Conservation (phyloP, 768 basidiomycete species). For the Leccinum sublutescens region DNA sequence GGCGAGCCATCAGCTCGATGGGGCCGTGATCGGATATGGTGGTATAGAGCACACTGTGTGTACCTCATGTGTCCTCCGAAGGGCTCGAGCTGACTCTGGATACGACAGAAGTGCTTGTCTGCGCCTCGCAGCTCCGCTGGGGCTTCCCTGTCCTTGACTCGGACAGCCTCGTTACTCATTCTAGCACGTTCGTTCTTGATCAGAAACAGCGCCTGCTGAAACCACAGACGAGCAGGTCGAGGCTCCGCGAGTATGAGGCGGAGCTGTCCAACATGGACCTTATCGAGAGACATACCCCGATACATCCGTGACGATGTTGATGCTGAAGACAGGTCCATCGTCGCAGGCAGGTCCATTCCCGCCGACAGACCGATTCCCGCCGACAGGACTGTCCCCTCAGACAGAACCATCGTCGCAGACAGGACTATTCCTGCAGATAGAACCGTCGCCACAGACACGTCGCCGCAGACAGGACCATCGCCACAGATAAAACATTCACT, state of each 20-base stretch:
- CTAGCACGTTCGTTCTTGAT: slow-evolving; percentile 31
- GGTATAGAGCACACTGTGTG: slow-evolving; percentile 35
- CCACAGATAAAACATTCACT: too few relatives aligned
- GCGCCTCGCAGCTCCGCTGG: slow-evolving; percentile 36
- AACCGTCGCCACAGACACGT: too few relatives aligned
- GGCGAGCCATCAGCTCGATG: slow-evolving; percentile 30
- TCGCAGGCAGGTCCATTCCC: too few relatives aligned
- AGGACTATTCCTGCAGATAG: too few relatives aligned
- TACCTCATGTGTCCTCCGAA: background rate
- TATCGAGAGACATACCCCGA: slow-evolving; percentile 24
- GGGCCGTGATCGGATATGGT: slow-evolving; percentile 32
- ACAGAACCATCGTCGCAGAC: too few relatives aligned
- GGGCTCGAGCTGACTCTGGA: background rate
- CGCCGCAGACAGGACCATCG: too few relatives aligned
- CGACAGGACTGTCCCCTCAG: too few relatives aligned
- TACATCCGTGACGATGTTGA: slow-evolving; percentile 15
- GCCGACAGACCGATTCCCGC: too few relatives aligned
- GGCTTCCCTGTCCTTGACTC: slow-evolving; percentile 18
- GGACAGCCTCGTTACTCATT: slow-evolving; percentile 16
- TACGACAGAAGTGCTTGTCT: slow-evolving; percentile 35
- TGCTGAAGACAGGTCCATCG: too few relatives aligned
- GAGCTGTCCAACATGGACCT: slow-evolving; percentile 27
- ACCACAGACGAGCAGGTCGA: slow-evolving; percentile 1
- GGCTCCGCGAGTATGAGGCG: slow-evolving; percentile 5
- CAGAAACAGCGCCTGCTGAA: slow-evolving; percentile 17